Percentiles rank a stretch among this genome's conserved stretches.
Evolutionary conservation across 139 green algal species (phyloP).

Genomic region (Chlorella ohadii): DNA sequence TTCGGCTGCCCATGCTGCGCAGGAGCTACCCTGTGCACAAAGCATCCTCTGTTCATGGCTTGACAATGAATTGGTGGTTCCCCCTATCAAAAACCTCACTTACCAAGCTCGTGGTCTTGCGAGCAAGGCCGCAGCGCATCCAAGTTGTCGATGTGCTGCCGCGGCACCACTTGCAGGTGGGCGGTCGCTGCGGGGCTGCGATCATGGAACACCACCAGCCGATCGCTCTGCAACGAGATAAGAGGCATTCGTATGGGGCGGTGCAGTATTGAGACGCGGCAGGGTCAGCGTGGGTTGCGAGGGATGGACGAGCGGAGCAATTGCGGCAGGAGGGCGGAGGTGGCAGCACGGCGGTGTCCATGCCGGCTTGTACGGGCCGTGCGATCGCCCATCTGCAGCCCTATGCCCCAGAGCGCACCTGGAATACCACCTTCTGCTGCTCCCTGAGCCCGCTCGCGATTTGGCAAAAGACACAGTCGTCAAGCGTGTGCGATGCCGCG

Average conservation of each 20-base stretch:
- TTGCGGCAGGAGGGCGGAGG: too few relatives aligned
- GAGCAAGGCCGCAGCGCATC: background rate
- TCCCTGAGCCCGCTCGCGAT: background rate
- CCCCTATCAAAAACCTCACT: too few relatives aligned
- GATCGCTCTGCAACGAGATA: conserved; percentile 37
- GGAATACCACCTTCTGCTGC: background rate
- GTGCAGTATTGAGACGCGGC: too few relatives aligned
- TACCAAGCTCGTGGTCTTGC: conserved; percentile 38
- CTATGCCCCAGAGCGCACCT: too few relatives aligned
- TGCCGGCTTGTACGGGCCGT: too few relatives aligned
- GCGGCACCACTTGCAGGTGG: conserved; percentile 48
- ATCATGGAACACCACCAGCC: conserved; percentile 44
- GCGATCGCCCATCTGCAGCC: too few relatives aligned
- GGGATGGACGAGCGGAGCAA: too few relatives aligned
- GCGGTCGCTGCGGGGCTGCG: conserved; percentile 18
- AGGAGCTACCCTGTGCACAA: too few relatives aligned
- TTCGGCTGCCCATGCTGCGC: too few relatives aligned
- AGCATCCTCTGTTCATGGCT: too few relatives aligned
- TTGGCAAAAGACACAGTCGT: background rate
- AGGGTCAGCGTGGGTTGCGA: too few relatives aligned
- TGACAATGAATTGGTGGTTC: too few relatives aligned
- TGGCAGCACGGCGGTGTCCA: background rate
- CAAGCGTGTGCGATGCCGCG: background rate
- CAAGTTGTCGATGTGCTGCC: conserved; percentile 37
- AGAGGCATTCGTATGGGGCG: background rate